Evolutionary conservation across 2,329 filamentous ascomycete species (phyloP), one percentile per base, ranked within the genome.

Genomic region (Rhinocladiella mackenziei): DNA sequence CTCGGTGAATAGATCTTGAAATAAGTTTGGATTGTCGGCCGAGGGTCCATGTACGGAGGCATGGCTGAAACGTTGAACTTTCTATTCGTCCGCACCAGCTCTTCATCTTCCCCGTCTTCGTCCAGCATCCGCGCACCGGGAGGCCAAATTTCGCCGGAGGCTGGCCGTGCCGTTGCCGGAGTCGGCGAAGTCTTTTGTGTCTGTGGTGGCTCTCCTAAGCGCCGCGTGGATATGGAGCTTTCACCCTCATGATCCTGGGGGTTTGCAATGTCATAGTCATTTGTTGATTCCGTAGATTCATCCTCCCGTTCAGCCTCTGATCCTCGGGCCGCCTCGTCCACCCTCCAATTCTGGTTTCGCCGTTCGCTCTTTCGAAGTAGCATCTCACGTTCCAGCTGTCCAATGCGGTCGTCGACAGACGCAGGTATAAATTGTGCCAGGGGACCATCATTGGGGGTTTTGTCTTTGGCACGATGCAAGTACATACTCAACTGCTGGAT

Each of bases 1-100:
- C 67, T 72, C 0, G 76, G 76, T n/a, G 66, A 72, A 61, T 78
- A 80, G 39, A 80, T 79, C 57, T 79, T 79, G 63, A 79, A 80
- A 54, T 80, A 80, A 0, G 76, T 79, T 55, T 73, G 73, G 58
- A 80, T 78, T 1, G 74, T 77, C 0, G 76, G 75, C 13, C 76
- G 65, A 2, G 64, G 67, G 53, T 80, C 76, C 23, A 75, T 68
- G 51, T 79, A 80, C 1, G 72, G 65, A 0, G 74, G 72, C 4
- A 79, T 58, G 0, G 74, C 69, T 0, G 74, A 65, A 3, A 69
- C 58, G 25, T 49, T 58, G 44, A 50, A 55, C 19, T 48, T 56
- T 32, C 43, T 61, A 51, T 43, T 58, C 32, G 39, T 41, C 45
- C 55, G 45, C 43, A 55, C 17, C 54, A 56, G 42, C 32, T 58